Conservation (phyloP, 164 flowering plant genomes). For the Aristolochia fimbriata region DNA sequence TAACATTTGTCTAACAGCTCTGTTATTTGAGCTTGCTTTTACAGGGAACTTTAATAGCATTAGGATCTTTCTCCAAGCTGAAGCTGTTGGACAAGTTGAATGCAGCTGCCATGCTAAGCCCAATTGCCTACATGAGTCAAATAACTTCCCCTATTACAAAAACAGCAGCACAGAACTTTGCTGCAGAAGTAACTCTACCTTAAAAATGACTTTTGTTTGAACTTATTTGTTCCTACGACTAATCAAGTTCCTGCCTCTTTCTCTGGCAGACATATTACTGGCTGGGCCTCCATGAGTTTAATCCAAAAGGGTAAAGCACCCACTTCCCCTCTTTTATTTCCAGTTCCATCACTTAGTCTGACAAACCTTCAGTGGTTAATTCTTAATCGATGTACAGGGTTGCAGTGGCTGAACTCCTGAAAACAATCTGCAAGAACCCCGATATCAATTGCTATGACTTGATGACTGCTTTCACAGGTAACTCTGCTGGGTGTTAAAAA, state of each 20-base stretch:
- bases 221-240: not conserved
- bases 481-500: not conserved
- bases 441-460: conserved; percentile 43
- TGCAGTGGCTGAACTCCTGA: conserved; percentile 27
- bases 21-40: not conserved
- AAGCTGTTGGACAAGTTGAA: conserved; percentile 34
- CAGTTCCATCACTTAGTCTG: not conserved
- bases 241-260: not conserved
- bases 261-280: conserved; percentile 26
- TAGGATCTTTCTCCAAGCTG: conserved; percentile 50
- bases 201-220: not conserved
- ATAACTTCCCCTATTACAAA: conserved; percentile 36
- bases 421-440: conserved; percentile 34
- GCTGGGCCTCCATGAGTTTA: conserved; percentile 46
- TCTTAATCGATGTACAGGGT: conserved; percentile 25
- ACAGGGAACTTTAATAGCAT: conserved; percentile 69
- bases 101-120: conserved; percentile 68
- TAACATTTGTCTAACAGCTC: not conserved
- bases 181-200: conserved; percentile 42
- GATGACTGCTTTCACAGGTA: conserved; percentile 55
- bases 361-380: not conserved
- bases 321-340: not conserved
- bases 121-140: conserved; percentile 61
- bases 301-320: conserved; percentile 43
- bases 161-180: conserved; percentile 35